Conservation (phyloP, 1,284 basidiomycete species). For the Salmacisia buchloeana region DNA sequence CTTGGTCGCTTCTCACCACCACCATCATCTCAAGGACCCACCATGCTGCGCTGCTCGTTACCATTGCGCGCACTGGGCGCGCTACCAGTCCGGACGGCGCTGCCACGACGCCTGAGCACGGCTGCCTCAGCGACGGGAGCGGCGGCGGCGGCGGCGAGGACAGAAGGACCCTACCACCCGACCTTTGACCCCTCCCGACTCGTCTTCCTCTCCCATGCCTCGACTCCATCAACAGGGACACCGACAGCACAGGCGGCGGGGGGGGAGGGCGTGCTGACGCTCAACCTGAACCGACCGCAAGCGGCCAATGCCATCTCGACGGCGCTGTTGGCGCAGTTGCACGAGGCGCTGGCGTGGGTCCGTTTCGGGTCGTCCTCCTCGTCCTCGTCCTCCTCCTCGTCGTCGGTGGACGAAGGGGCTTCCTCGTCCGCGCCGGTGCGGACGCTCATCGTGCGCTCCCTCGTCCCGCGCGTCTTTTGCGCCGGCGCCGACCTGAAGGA, state of each 20-base stretch:
- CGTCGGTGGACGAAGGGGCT: too few species aligned
- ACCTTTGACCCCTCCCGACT: not conserved
- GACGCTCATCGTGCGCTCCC: constrained; percentile 71
- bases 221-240: not conserved
- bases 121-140: too few species aligned
- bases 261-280: constrained; percentile 47
- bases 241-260: not conserved
- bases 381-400: too few species aligned
- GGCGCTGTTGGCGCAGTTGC: constrained; percentile 61
- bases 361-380: constrained; percentile 14
- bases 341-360: constrained; percentile 64
- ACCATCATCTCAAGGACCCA: too few species aligned
- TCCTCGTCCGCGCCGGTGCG: constrained; percentile 53
- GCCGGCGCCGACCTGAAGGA: constrained; percentile 87
- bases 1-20: too few species aligned
- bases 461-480: constrained; percentile 68
- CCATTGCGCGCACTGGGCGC: too few species aligned
- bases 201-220: constrained; percentile 2
- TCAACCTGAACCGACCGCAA: constrained; percentile 69
- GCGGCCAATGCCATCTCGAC: constrained; percentile 84
- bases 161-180: not conserved
- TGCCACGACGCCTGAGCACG: too few species aligned
- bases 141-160: too few species aligned
- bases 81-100: too few species aligned
- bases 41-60: too few species aligned